Percentiles rank a stretch among this genome's conserved stretches.
phyloP scores from a whole-genome alignment of 331 rosid species.

The Rosa hybrid region DNA sequence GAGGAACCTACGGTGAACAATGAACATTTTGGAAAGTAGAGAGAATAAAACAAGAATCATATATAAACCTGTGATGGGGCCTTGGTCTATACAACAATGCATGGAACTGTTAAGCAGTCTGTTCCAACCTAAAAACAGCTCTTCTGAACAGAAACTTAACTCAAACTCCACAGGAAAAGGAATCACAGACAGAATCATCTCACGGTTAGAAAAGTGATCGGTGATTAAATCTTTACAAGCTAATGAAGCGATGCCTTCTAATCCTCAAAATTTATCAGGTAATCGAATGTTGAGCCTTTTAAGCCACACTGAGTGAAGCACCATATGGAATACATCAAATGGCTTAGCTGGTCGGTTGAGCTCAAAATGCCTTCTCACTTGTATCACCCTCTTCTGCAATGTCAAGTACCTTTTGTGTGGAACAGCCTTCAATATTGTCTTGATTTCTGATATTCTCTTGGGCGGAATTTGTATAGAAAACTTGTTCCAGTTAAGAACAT shows the following conservation, averaged over 20 bases:
- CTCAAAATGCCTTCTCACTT: conserved; percentile 35
- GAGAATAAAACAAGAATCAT: too few species aligned
- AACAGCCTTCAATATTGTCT: conserved; percentile 28
- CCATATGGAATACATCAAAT: conserved; percentile 31
- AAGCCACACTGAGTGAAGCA: conserved; percentile 34
- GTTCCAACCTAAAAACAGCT: background rate
- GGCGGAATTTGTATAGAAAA: conserved; percentile 34
- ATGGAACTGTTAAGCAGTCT: background rate
- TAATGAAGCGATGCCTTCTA: background rate
- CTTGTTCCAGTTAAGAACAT: conserved; percentile 37
- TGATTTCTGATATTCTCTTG: conserved; percentile 28
- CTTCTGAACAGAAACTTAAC: background rate
- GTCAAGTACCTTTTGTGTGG: conserved; percentile 25
- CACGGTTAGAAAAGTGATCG: background rate
- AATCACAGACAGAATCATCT: background rate
- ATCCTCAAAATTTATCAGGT: conserved; percentile 13
- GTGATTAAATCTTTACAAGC: background rate
- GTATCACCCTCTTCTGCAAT: conserved; percentile 26
- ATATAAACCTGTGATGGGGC: too few species aligned
- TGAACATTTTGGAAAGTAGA: too few species aligned
- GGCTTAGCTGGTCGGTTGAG: conserved; percentile 41
- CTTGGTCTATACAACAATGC: background rate
- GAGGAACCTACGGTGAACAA: too few species aligned
- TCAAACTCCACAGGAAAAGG: background rate
- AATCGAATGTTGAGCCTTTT: conserved; percentile 26